These are phyloP conservation scores for Eragrostis tef DNA, from an alignment of 202 grass and related monocot genomes.

Conservation along the genomic window DNA sequence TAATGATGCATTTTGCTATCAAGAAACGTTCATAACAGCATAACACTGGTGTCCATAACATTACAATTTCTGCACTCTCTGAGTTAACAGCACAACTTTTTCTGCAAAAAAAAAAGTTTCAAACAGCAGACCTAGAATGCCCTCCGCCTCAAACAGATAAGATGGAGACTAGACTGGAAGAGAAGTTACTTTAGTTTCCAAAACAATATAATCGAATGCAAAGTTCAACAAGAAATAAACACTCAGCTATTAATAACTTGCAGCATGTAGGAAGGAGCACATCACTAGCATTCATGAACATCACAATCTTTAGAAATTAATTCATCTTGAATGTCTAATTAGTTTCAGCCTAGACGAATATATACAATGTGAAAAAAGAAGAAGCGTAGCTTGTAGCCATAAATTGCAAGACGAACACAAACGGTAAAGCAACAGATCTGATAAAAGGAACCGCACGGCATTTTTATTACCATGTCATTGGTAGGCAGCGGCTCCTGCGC, in stretches of 20 bases:
- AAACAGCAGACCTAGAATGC: background rate
- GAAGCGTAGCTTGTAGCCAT: background rate
- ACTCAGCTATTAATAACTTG: background rate
- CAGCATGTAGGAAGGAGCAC: background rate
- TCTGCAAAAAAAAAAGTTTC: background rate
- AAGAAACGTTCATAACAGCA: background rate
- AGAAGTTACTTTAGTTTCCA: conserved; percentile 7
- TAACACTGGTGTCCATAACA: background rate
- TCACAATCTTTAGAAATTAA: background rate
- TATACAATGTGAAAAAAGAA: background rate
- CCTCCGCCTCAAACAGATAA: background rate
- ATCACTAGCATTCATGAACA: conserved; percentile 29
- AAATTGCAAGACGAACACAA: conserved; percentile 14
- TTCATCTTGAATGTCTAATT: background rate
- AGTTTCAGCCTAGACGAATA: background rate
- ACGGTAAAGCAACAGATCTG: background rate
- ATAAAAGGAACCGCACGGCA: background rate
- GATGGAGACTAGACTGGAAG: background rate
- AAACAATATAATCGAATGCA: conserved; percentile 15
- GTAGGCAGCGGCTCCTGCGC: conserved; percentile 40
- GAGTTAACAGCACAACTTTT: conserved; percentile 17
- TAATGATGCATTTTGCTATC: background rate
- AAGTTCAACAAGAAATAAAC: background rate
- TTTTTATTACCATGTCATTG: conserved; percentile 64
- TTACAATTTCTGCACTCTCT: background rate